Evolutionary conservation across 2,329 filamentous ascomycete genomes (phyloP), one percentile per base, ranked within the genome.

Genomic region (Cercospora brassicicola): DNA sequence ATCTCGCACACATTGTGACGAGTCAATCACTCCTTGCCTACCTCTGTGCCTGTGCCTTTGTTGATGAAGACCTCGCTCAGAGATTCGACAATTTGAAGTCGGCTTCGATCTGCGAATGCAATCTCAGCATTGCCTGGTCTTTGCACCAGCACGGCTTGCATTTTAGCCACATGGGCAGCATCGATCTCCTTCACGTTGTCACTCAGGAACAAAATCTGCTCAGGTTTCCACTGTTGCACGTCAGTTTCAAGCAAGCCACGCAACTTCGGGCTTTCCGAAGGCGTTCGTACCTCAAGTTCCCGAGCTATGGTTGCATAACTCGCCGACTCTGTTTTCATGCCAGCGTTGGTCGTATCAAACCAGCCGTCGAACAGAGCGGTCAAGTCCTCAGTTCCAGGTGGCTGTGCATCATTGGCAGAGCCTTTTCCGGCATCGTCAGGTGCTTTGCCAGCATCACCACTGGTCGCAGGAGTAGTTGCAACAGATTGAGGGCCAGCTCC

Each of bases 291-390:
- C 68, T 75, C 68, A 51, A 86, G 70, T 68, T 82, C 81, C 57
- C 79, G 78, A 59, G 86, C 83, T 72, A 94, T 93, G 73, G 83
- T 87, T 72, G 81, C 78, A 80, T 94, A 95, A 78, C 91, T 94
- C 23, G 78, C 79, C 45, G 80, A 77, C 73, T 92, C 87, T 56
- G 85, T 87, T 82, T 95, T 95, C 65, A 87, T 84, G 1, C 92
- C 92, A 33, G 92, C 91, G 78, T 92, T 94, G 67, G 91, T 87
- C 3, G 91, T 94, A 78, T 95, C 92, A 76, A 92, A 94, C 84
- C 88, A 92, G 73, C 85, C 89, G 55, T 82, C 83, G 67, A 93
- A 85, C 65, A 87, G 78, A 1, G 81, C 80, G 3, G 83, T 86
- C 74, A 91, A 78, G 76, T 92, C 87, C 68, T 84, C 80, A 7